Conservation (phyloP, 2,329 filamentous ascomycete genomes). For the Sporothrix humicola region DNA sequence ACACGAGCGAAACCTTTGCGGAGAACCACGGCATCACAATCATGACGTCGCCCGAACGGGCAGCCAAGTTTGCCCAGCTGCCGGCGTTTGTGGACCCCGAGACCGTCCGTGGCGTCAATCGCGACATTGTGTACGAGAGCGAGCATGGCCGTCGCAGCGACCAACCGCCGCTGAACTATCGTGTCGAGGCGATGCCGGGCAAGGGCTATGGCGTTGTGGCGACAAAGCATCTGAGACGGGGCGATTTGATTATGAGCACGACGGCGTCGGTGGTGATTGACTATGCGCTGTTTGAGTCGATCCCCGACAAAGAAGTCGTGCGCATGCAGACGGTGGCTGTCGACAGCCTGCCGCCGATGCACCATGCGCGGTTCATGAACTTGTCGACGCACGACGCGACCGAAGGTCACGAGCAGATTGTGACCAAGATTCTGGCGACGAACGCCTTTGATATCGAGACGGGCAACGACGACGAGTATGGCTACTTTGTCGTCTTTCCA, state of each 20-base stretch:
- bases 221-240: slow-evolving; percentile 44
- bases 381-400: slow-evolving; percentile 47
- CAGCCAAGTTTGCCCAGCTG: slow-evolving; percentile 41
- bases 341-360: slow-evolving; percentile 42
- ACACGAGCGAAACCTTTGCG: slow-evolving; percentile 46
- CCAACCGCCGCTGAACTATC: slow-evolving; percentile 38
- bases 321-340: slow-evolving; percentile 45
- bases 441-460: slow-evolving; percentile 50
- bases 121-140: slow-evolving; percentile 40
- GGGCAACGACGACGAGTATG: slow-evolving; percentile 41
- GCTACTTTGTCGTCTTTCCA: slow-evolving; percentile 50
- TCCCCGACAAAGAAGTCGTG: slow-evolving; percentile 41
- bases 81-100: slow-evolving; percentile 43
- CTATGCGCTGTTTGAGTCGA: slow-evolving; percentile 46
- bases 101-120: slow-evolving; percentile 40
- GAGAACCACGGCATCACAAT: slow-evolving; percentile 48
- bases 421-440: slow-evolving; percentile 48
- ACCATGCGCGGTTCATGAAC: slow-evolving; percentile 45
- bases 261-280: slow-evolving; percentile 50
- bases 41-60: slow-evolving; percentile 46
- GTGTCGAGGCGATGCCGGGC: slow-evolving; percentile 47
- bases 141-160: slow-evolving; percentile 25
- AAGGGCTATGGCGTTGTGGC: slow-evolving; percentile 50
- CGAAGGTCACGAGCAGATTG: slow-evolving; percentile 40
- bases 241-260: slow-evolving; percentile 49